phyloP scores from a whole-genome alignment of 2,329 filamentous ascomycete genomes.

The Penicillium sclerotiorum region DNA sequence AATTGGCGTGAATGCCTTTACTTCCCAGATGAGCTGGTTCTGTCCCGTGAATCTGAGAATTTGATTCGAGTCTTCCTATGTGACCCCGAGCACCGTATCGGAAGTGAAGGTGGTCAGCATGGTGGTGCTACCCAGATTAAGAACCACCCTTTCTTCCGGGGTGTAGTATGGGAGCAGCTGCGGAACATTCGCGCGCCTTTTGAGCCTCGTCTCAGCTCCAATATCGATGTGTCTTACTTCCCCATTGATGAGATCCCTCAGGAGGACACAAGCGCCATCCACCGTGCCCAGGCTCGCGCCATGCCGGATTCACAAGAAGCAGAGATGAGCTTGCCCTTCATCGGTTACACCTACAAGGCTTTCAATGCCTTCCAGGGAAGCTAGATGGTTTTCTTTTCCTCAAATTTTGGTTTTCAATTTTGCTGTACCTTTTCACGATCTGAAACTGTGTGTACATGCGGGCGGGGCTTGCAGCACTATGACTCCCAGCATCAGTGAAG shows the following conservation, averaged over 20 bases:
- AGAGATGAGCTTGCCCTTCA: conserved; percentile 94
- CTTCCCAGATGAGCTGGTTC: conserved; percentile 91
- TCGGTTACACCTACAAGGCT: conserved; percentile 96
- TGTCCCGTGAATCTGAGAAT: conserved; percentile 86
- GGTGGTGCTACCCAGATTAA: conserved; percentile 91
- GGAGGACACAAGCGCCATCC: conserved; percentile 84
- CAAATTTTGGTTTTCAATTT: background rate
- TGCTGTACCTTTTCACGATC: too few species aligned
- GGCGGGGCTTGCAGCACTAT: conserved; percentile 37
- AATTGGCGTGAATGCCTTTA: conserved; percentile 96
- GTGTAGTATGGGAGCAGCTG: conserved; percentile 91
- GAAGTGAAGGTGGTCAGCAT: conserved; percentile 60
- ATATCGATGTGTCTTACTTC: conserved; percentile 97
- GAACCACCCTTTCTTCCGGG: conserved; percentile 91
- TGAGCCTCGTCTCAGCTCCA: conserved; percentile 88
- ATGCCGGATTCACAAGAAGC: conserved; percentile 77
- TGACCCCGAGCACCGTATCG: conserved; percentile 89
- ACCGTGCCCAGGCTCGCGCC: conserved; percentile 80
- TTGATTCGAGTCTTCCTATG: conserved; percentile 92
- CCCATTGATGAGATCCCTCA: conserved; percentile 98
- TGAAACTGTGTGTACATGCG: conserved; percentile 19
- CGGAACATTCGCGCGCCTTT: conserved; percentile 94
- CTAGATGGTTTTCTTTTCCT: conserved; percentile 27
- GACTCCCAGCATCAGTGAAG: conserved; percentile 23
- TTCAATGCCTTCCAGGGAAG: conserved; percentile 69